Conservation (phyloP, 1,284 basidiomycete genomes). For the Lentinula novae-zelandiae region DNA sequence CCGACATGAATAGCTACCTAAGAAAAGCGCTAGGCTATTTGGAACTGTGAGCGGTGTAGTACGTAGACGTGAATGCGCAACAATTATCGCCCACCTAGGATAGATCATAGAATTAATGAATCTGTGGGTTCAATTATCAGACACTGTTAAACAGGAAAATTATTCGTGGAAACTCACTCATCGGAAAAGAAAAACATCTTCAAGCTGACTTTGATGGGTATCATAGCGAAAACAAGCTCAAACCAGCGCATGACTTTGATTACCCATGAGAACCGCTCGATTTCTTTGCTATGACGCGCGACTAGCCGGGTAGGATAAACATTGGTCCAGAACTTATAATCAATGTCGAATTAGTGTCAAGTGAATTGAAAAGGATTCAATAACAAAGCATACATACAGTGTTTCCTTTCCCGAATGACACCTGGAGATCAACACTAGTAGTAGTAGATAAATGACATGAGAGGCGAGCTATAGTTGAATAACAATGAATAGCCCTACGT, state of each 20-base stretch:
- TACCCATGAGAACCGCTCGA: slow-evolving; percentile 37
- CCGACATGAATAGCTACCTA: slow-evolving; percentile 4
- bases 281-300: slow-evolving; percentile 34
- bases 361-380: neutral
- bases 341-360: neutral
- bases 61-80: neutral
- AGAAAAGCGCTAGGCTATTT: slow-evolving; percentile 15
- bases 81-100: slow-evolving; percentile 9
- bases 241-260: slow-evolving; percentile 34
- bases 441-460: neutral
- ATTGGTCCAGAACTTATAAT: neutral
- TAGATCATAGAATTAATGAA: slow-evolving; percentile 19
- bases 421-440: slow-evolving; percentile 36
- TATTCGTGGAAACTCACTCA: slow-evolving; percentile 21
- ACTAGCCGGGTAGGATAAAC: slow-evolving; percentile 37
- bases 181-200: slow-evolving; percentile 40
- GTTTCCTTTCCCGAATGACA: slow-evolving; percentile 43
- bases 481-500: slow-evolving; percentile 13
- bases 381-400: slow-evolving; percentile 16
- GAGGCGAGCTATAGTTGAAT: neutral
- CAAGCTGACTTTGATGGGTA: slow-evolving; percentile 39
- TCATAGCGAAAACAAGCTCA: slow-evolving; percentile 38
- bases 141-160: neutral
- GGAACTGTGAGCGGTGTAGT: neutral
- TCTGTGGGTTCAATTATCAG: neutral